Base-by-base conservation (phyloP, 495 filamentous ascomycete species). In the Barbatosphaeria neglecta region DNA sequence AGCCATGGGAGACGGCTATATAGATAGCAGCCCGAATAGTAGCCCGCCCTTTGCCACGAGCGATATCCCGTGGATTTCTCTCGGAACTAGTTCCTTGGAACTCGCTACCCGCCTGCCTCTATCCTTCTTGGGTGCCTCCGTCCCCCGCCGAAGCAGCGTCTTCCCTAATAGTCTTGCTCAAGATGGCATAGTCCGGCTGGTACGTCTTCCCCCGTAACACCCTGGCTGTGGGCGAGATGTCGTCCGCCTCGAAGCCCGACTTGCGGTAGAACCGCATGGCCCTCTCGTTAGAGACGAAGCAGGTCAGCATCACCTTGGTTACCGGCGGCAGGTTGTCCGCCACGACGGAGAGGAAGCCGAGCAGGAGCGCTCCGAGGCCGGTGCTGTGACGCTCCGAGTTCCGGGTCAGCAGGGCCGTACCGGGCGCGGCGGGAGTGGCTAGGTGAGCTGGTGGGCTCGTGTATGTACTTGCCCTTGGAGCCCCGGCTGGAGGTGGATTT, bases 261-360 rank as follows among this genome's bases (percentile, higher is more conserved):
- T 69, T 73, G 50, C 68, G 58, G 64, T 95, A 95, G 52, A 92
- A 88, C 23, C 44, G 48, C 38, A 73, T 50, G 3, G 75, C 89
- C 18, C 55, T 62, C 45, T 53, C 51, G 65, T 95, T 95, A 8
- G 68, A 66, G 43, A 74, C 62, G 56, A 92, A 93, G 45, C 86
- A 83, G 3, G 88, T 92, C 62, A 95, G 68, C 89, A 95, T 95
- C 19, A 79, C 68, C 62, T 90, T 90, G 50, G 74, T 66, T 43
- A 89, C 59, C 0, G 69, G 69, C 3, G 69, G 66, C 6, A 74
- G 64, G 40, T 67, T 70, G 2, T 43, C 35, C 19, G 66, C 75
- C 10, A 73, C 58, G 18, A 46, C 64, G 13, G 61, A 62, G 37
- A 71, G 61, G 31, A 67, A 64, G 37, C 51, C 49, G 64, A 78